These are phyloP conservation scores for Ostreobium quekettii DNA, from an alignment of 139 green algal species.

Conservation along the genomic window DNA sequence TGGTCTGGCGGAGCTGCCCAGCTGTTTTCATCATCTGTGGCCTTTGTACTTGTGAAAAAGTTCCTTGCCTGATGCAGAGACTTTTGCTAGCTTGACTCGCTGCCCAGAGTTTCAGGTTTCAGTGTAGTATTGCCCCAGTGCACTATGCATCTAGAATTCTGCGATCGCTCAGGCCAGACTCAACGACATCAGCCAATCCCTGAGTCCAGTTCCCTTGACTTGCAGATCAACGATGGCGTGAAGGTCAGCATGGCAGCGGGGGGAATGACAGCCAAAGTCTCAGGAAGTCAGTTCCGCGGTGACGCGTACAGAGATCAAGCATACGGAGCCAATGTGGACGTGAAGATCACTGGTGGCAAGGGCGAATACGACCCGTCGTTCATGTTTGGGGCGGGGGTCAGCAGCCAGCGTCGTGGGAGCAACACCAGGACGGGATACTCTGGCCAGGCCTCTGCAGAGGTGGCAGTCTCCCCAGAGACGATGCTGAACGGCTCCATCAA, in stretches of 20 bases:
- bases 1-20: too few relatives aligned
- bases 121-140: too few relatives aligned
- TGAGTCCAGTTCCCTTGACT: too few relatives aligned
- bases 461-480: background rate
- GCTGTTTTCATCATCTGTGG: too few relatives aligned
- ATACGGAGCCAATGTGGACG: background rate
- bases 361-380: background rate
- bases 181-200: too few relatives aligned
- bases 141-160: too few relatives aligned
- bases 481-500: background rate
- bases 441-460: background rate
- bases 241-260: background rate
- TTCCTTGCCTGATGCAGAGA: too few relatives aligned
- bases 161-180: too few relatives aligned
- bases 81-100: too few relatives aligned
- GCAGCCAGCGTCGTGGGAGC: background rate
- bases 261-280: background rate
- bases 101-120: too few relatives aligned
- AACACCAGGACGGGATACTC: background rate
- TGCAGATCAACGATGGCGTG: background rate
- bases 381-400: background rate
- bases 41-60: too few relatives aligned
- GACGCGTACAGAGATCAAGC: background rate
- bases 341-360: background rate
- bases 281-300: background rate